Conservation (phyloP, 2,329 filamentous ascomycete genomes). For the Pyricularia sp. region DNA sequence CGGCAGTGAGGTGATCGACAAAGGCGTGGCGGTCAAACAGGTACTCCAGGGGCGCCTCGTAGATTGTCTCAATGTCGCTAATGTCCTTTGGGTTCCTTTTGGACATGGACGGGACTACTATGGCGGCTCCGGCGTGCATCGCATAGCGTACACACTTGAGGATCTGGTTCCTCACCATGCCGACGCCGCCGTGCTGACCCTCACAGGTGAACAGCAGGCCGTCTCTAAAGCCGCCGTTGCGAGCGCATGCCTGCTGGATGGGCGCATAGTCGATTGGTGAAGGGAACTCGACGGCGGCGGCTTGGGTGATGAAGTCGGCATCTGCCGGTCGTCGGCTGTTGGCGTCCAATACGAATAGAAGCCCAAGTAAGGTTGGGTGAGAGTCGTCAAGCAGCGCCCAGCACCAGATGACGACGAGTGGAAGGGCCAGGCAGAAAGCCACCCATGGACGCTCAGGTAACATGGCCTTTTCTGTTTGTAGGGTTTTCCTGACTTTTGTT, state of each 20-base stretch:
- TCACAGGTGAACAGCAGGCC: constrained; percentile 29
- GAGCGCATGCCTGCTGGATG: constrained; percentile 21
- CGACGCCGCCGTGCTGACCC: constrained; percentile 27
- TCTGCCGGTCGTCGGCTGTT: background rate
- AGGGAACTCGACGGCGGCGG: constrained; percentile 23
- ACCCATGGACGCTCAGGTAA: background rate
- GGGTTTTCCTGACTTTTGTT: background rate
- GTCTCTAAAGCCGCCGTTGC: constrained; percentile 19
- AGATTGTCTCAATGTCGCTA: constrained; percentile 19
- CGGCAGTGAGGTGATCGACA: constrained; percentile 13
- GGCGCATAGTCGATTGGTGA: constrained; percentile 23
- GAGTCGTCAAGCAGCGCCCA: background rate
- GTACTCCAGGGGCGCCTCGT: constrained; percentile 19
- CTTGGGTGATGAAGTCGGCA: constrained; percentile 14
- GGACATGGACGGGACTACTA: constrained; percentile 26
- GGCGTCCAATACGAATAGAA: background rate
- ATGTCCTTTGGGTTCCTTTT: constrained; percentile 22
- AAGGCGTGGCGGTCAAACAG: constrained; percentile 19
- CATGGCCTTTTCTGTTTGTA: background rate
- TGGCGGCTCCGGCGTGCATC: constrained; percentile 24
- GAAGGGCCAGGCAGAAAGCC: background rate
- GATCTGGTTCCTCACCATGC: constrained; percentile 29
- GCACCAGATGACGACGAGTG: background rate
- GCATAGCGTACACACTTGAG: constrained; percentile 30
- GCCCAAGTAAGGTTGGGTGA: background rate